Base-by-base conservation (phyloP, 768 basidiomycete genomes). In the Scleroderma citrinum region DNA sequence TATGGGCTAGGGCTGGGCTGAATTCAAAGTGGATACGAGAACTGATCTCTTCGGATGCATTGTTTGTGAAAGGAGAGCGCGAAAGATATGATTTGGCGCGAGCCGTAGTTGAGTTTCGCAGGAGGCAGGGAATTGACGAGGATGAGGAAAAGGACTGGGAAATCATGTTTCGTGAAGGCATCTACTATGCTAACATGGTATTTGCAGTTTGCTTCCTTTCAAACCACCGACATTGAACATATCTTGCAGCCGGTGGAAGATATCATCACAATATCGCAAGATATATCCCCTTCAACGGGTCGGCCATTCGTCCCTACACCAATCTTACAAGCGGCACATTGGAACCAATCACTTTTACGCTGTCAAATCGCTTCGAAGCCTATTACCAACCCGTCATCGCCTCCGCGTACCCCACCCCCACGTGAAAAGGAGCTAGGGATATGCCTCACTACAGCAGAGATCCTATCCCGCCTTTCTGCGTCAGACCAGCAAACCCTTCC, bases 161-260 rank as follows among this genome's bases (percentile, higher is more conserved):
- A 16, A 73, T 65, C 40, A 73, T 94, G 60, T 95, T 97, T 60
- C 67, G 74, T 36, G 69, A 78, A 21, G 87, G 87, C 10, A 89
- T 95, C 6, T 85, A 92, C 65, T 95, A 94, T 62, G 70, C 77
- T 5, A 90, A 93, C 60, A 87, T 95, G 87, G 91, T 90, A 52
- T 42, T 74, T 66, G 24, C 30, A 7, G 31, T 45, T 34, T 26
- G 32, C 24, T 21, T 19, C 12, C 23, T n/a, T 17, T 1, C 21
- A 2, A 39, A 32, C 32, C 31, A 14, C 40, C 60, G 5, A 58
- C 34, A 19, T 11, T 12, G 11, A 11, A 10, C 6, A 24, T 44
- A 36, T 32, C 53, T 41, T n/a, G 5, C 59, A 93, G 92, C 69
- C 77, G 12, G 80, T 87, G 60, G 91, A 93, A 21, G 87, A 93